A percentile compares a stretch with the other conserved stretches of the same genome.
Evolutionary conservation across 768 basidiomycete genomes (phyloP).

Genomic region (Mrakia frigida): DNA sequence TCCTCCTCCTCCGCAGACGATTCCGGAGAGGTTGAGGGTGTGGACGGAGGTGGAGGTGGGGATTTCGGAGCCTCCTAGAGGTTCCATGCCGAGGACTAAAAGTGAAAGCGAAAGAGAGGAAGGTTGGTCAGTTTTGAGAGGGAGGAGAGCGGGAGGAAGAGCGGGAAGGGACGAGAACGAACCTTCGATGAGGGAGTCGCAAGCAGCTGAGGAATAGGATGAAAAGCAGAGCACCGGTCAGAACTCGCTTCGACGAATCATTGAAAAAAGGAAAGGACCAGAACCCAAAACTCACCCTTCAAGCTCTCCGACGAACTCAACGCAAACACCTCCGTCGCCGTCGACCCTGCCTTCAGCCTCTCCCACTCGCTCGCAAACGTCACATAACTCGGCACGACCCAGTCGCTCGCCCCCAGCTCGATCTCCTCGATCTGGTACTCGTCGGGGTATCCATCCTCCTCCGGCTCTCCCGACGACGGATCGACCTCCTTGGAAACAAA

Average conservation of each 20-base stretch:
- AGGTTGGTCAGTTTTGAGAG: neutral
- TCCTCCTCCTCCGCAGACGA: conserved; percentile 88
- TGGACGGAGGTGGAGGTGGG: conserved; percentile 82
- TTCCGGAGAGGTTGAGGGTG: conserved; percentile 85
- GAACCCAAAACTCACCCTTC: conserved; percentile 46
- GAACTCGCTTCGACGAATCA: no score
- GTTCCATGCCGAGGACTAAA: conserved; percentile 94
- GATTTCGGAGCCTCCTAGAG: conserved; percentile 81
- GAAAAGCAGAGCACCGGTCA: neutral
- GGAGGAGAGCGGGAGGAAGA: neutral
- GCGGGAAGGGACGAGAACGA: neutral
- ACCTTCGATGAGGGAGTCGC: conserved; percentile 82
- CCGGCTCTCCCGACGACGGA: conserved; percentile 87
- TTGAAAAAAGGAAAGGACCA: no score
- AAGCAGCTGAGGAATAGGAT: conserved; percentile 54
- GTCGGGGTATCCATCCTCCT: conserved; percentile 98
- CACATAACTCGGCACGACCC: conserved; percentile 89
- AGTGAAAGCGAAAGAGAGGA: neutral
- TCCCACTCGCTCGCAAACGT: conserved; percentile 96
- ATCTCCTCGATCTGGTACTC: conserved; percentile 97
- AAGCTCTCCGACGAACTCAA: conserved; percentile 87
- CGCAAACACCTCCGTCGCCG: conserved; percentile 85
- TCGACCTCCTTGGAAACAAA: conserved; percentile 97
- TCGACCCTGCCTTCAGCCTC: conserved; percentile 68
- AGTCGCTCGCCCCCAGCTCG: conserved; percentile 88